These are phyloP conservation scores for Grosmannia huntii DNA, from an alignment of 2,329 filamentous ascomycete species.

Conservation along the genomic window DNA sequence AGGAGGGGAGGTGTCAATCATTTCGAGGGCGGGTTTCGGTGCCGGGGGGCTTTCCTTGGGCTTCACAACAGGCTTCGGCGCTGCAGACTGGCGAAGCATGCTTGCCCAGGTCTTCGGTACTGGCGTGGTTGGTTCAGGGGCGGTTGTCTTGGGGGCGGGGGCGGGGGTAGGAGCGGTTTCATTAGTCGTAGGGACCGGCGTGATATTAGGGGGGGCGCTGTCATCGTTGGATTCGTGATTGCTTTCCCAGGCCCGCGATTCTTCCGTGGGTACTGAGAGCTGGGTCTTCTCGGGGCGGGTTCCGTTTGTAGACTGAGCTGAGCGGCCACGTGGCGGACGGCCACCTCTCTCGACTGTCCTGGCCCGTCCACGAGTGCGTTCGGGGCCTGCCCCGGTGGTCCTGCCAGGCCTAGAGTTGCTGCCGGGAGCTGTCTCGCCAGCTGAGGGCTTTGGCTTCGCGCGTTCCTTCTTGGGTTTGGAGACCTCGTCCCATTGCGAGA, in stretches of 20 bases:
- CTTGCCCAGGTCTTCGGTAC: conserved; percentile 59
- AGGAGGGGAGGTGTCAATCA: conserved; percentile 27
- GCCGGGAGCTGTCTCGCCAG: conserved; percentile 36
- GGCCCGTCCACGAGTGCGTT: conserved; percentile 49
- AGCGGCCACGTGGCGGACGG: conserved; percentile 50
- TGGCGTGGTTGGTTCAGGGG: conserved; percentile 19
- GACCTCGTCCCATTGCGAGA: conserved; percentile 76
- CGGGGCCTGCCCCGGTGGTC: conserved; percentile 48
- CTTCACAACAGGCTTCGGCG: conserved; percentile 16
- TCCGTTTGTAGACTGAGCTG: conserved; percentile 49
- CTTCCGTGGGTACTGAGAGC: conserved; percentile 55
- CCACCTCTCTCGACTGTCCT: conserved; percentile 51
- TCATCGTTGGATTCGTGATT: conserved; percentile 25
- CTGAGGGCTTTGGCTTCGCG: conserved; percentile 55
- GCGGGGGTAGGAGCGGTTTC: conserved; percentile 17
- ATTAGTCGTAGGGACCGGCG: conserved; percentile 20
- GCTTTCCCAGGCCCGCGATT: conserved; percentile 51
- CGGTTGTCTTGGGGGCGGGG: conserved; percentile 7
- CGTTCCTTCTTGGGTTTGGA: conserved; percentile 67
- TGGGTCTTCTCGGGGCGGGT: conserved; percentile 42
- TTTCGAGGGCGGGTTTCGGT: conserved; percentile 22
- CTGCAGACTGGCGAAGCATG: conserved; percentile 52
- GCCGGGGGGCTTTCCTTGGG: conserved; percentile 13
- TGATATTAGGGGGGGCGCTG: conserved; percentile 19
- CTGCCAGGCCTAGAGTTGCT: conserved; percentile 36